Conservation (phyloP, 2,329 filamentous ascomycete genomes). For the Fusarium sp. region DNA sequence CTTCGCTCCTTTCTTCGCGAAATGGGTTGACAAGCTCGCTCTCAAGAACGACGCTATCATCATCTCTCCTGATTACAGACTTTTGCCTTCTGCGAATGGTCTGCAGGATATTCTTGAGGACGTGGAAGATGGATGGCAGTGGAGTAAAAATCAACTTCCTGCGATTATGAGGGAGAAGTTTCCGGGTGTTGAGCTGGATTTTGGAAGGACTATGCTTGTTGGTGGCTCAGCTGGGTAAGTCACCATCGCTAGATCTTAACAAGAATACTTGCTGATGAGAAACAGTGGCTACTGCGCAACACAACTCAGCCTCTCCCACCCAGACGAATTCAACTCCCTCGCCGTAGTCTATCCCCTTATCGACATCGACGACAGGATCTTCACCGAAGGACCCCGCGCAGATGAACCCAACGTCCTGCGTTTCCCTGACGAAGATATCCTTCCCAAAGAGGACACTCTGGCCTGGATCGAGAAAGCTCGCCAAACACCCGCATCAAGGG, state of each 20-base stretch:
- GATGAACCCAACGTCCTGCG: conserved; percentile 27
- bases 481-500: conserved; percentile 8
- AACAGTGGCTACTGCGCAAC: conserved; percentile 41
- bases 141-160: conserved; percentile 26
- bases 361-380: conserved; percentile 36
- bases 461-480: conserved; percentile 35
- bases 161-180: conserved; percentile 2
- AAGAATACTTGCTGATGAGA: too few species aligned
- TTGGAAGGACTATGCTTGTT: conserved; percentile 28
- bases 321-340: conserved; percentile 33
- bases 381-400: conserved; percentile 7
- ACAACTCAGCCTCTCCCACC: conserved; percentile 40
- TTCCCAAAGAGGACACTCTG: conserved; percentile 19
- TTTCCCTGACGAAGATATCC: conserved; percentile 16
- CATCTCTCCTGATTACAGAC: conserved; percentile 44
- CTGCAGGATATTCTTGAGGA: conserved; percentile 45
- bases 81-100: conserved; percentile 42
- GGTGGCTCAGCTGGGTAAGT: conserved; percentile 41
- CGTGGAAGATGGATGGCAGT: conserved; percentile 46
- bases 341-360: conserved; percentile 39
- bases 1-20: conserved; percentile 43
- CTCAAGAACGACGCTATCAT: conserved; percentile 42
- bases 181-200: conserved; percentile 17
- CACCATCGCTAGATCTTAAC: too few species aligned
- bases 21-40: conserved; percentile 40